Evolutionary conservation across 164 flowering plant species (phyloP), one percentile per base, ranked within the genome.

Genomic region (Macadamia integrifolia): DNA sequence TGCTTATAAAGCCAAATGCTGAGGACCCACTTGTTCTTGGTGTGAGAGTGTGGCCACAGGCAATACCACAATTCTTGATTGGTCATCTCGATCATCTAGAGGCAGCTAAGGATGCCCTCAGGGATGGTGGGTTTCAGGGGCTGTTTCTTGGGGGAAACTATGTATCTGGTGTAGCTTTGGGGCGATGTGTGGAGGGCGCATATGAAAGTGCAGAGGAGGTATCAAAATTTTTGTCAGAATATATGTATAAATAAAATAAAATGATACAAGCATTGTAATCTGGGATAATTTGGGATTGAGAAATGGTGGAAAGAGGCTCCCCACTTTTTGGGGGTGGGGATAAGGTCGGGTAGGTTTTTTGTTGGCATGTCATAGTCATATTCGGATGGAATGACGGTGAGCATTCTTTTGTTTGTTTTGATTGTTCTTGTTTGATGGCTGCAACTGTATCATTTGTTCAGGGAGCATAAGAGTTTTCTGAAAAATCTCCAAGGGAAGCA

Each of bases 101-200:
- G 58, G 68, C 85, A 60, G 91, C 95, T 50, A 86, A 84, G 77
- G 52, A 74, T 67, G 87, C 86, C 63, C 81, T 94, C 11, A 71
- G 58, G 56, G 76, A 78, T 48, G 76, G 72, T 43, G 93, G 92
- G 17, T 77, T 81, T 12, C 70, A 81, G 42, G 99, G 99, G 31
- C 66, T 94, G 58, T 87, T 86, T 78, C 89, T 94, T 52, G 95
- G 92, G 43, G 99, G 97, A 61, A 94, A 90, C 74, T 92, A 87
- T 66, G 97, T 92, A 0, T 76, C 93, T n/a, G 99, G 97, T 57
- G 99, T 94, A 11, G 99, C 99, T 69, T 86, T 94, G 78, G 99
- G 99, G 18, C 81, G 93, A 59, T 94, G 99, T 64, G 93, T 94
- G 62, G 99, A 94, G 80, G 86, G 90, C 48, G 99, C 97, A 64